Base-by-base conservation (phyloP, 352 stramenopile genomes). In the Elongisporangium senticosum region DNA sequence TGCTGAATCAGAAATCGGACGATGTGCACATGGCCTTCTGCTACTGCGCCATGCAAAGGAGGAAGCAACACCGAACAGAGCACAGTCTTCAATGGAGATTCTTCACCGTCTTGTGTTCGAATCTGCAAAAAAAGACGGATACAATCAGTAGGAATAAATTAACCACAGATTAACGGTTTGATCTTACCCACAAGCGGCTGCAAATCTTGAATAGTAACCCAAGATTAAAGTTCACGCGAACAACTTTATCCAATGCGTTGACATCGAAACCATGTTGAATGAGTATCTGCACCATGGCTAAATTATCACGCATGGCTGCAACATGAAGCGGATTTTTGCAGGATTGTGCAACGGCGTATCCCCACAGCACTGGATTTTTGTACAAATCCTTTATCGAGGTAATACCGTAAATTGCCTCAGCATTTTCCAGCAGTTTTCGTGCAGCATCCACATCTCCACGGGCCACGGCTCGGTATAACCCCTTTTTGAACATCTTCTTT, bases 321-420 rank as follows among this genome's bases (percentile, higher is more conserved):
- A 91, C 69, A 56, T 93, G 83, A 7, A 93, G 70, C 24, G 83
- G 83, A 22, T 93, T 93, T 59, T 91, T 91, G 33, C 64, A 64
- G 0, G 83, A 93, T 37, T 71, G 68, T 0, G 79, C 81, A 43
- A 91, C 87, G 48, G 79, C 68, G 54, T 71, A 83, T 20, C 84
- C 59, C 81, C 83, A 90, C 20, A 93, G 51, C 21, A 74, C 69
- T 0, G 83, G 83, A 10, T 65, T 50, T 14, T 58, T 69, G 43
- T 86, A 89, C 3, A 86, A 26, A 8, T 75, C 69, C 21, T 75
- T 65, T 6, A 81, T 59, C 17, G 23, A 61, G 14, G 74, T 59
- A 24, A 75, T 72, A 23, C 58, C 58, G 51, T 79, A 84, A n/a
- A 59, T 64, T 11, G 61, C 61, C 11, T 67, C 56, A 3, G 69